Conservation (phyloP, 495 filamentous ascomycete species). For the Aspergillus bridgeri region DNA sequence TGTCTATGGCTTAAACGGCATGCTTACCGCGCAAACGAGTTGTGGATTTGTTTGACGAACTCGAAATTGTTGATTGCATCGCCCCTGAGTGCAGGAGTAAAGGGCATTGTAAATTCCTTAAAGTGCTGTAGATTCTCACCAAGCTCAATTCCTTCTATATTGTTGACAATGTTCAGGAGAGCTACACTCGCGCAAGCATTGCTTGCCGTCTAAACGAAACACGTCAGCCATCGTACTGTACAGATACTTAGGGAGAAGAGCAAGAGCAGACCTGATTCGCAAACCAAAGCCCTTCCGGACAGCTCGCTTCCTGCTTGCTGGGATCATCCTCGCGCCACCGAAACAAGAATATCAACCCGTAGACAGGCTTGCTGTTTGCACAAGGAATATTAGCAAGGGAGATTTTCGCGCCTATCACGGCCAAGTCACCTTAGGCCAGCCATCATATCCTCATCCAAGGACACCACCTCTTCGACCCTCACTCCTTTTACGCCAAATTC, state of each 20-base stretch:
- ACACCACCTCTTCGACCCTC: constrained; percentile 75
- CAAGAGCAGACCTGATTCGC: constrained; percentile 70
- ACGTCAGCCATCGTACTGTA: constrained; percentile 10
- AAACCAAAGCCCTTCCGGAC: constrained; percentile 80
- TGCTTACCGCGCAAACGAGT: constrained; percentile 75
- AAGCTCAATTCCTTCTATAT: constrained; percentile 60
- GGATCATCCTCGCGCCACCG: constrained; percentile 61
- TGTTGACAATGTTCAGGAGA: constrained; percentile 88
- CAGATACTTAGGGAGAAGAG: neutral
- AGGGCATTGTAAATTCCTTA: constrained; percentile 62
- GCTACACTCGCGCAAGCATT: constrained; percentile 90
- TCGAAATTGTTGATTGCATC: constrained; percentile 68
- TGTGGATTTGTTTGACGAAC: constrained; percentile 78
- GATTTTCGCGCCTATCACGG: neutral
- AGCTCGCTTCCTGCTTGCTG: constrained; percentile 53
- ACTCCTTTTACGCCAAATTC: constrained; percentile 72
- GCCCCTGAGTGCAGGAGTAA: constrained; percentile 72
- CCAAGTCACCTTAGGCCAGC: constrained; percentile 56
- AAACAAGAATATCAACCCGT: constrained; percentile 82
- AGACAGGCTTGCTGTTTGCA: constrained; percentile 59
- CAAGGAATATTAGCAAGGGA: neutral
- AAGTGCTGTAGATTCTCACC: constrained; percentile 66
- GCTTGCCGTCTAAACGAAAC: constrained; percentile 54
- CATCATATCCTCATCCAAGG: constrained; percentile 66
- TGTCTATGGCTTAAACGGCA: neutral